Evolutionary conservation across 345 rosid genomes (phyloP).

Genomic region (Nasturtium officinale): DNA sequence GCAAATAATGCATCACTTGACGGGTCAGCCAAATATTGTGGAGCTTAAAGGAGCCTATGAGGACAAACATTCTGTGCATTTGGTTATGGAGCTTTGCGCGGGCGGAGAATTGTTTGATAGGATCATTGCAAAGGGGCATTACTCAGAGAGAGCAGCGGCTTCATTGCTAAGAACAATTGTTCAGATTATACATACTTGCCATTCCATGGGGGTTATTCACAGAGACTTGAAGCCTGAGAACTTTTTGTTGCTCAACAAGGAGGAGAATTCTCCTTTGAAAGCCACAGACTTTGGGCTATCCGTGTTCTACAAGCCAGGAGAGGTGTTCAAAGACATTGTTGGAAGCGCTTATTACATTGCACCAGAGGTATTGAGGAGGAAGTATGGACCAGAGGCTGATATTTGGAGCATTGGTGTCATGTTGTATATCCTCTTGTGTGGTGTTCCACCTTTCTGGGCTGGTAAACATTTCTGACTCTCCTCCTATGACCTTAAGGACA

Average conservation of each 20-base stretch:
- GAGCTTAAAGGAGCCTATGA: conserved; percentile 95
- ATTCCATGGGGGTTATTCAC: conserved; percentile 94
- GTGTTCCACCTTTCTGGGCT: conserved; percentile 99
- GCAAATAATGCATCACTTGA: conserved; percentile 89
- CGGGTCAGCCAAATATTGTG: conserved; percentile 86
- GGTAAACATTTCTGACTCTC: conserved; percentile 44
- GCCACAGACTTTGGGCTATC: conserved; percentile 93
- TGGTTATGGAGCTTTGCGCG: conserved; percentile 94
- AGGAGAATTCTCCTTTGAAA: conserved; percentile 81
- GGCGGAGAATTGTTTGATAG: conserved; percentile 93
- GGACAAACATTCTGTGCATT: conserved; percentile 89
- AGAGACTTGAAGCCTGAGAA: conserved; percentile 97
- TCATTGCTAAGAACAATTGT: conserved; percentile 83
- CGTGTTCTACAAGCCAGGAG: conserved; percentile 95
- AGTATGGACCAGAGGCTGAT: conserved; percentile 91
- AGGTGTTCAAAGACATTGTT: conserved; percentile 82
- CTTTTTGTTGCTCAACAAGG: conserved; percentile 74
- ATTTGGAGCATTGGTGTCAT: conserved; percentile 96
- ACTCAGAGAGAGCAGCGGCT: conserved; percentile 89
- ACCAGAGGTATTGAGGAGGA: conserved; percentile 89
- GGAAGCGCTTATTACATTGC: conserved; percentile 98
- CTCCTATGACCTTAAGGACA: neutral
- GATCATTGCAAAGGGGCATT: conserved; percentile 92
- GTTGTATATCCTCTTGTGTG: conserved; percentile 84
- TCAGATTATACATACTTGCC: conserved; percentile 84